phyloP scores from a whole-genome alignment of 176 grass and related monocot genomes.

The Echinochloa phyllopogon region DNA sequence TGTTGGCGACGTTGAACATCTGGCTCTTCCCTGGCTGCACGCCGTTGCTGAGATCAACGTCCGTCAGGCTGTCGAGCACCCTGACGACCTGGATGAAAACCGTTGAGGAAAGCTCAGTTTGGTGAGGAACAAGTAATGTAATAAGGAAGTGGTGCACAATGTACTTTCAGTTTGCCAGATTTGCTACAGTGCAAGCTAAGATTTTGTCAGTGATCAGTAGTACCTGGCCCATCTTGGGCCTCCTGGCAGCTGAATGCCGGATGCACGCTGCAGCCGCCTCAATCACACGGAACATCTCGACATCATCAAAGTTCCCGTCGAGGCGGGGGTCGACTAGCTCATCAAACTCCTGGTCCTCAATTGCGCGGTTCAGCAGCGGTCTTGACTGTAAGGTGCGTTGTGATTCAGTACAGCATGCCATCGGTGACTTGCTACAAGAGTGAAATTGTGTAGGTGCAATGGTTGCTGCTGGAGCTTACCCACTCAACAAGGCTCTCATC shows the following conservation, averaged over 20 bases:
- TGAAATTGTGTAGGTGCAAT: background rate
- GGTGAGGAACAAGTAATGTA: background rate
- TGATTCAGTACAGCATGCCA: background rate
- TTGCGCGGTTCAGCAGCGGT: conserved; percentile 56
- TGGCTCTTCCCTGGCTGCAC: conserved; percentile 83
- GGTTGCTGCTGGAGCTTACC: conserved; percentile 54
- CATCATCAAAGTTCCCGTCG: conserved; percentile 56
- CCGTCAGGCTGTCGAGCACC: conserved; percentile 72
- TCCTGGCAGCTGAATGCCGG: conserved; percentile 75
- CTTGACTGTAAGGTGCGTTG: conserved; percentile 56
- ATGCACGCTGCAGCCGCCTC: conserved; percentile 86
- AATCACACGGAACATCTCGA: conserved; percentile 81
- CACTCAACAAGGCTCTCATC: conserved; percentile 96
- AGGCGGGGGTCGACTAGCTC: conserved; percentile 72
- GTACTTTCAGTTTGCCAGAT: background rate
- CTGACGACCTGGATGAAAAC: conserved; percentile 70
- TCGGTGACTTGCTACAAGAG: background rate
- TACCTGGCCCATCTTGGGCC: conserved; percentile 93
- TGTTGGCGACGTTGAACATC: conserved; percentile 78
- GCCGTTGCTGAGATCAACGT: conserved; percentile 86
- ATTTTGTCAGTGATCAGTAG: background rate
- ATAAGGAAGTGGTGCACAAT: background rate
- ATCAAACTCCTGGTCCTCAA: conserved; percentile 75
- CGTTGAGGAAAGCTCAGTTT: background rate
- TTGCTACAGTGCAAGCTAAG: background rate